phyloP scores from a whole-genome alignment of 2,329 filamentous ascomycete genomes.

The Xylaria sp. region DNA sequence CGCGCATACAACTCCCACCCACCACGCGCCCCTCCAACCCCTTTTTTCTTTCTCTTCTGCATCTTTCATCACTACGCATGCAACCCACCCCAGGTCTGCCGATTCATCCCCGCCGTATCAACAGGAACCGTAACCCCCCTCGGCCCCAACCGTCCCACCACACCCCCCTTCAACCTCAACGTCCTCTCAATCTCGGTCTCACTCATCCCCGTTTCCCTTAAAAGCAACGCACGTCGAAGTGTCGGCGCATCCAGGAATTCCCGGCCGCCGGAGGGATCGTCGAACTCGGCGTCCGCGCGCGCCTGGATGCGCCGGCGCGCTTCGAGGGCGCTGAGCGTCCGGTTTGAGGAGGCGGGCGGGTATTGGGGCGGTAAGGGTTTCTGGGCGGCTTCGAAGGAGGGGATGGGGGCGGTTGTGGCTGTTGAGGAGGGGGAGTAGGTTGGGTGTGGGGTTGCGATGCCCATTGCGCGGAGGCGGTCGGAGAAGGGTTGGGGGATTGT shows the following conservation, averaged over 20 bases:
- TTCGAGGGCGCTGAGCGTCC: constrained; percentile 46
- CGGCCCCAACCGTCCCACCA: constrained; percentile 42
- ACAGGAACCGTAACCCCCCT: constrained; percentile 38
- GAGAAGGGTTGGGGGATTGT: constrained; percentile 40
- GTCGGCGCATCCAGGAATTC: constrained; percentile 46
- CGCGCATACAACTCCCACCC: too few species aligned
- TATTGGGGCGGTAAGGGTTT: constrained; percentile 17
- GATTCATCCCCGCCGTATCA: background rate
- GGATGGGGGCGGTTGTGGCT: constrained; percentile 26
- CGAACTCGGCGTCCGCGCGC: constrained; percentile 41
- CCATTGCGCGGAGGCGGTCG: constrained; percentile 49
- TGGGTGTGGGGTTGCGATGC: constrained; percentile 49
- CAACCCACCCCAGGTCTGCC: constrained; percentile 15
- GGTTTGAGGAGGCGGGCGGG: constrained; percentile 34
- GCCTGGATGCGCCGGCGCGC: constrained; percentile 42
- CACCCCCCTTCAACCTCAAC: constrained; percentile 41
- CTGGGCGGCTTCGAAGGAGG: constrained; percentile 2
- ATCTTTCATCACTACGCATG: background rate
- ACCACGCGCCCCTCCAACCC: background rate
- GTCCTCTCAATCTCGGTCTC: constrained; percentile 41
- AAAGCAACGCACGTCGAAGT: constrained; percentile 41
- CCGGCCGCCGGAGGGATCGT: constrained; percentile 37
- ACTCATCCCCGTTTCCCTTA: constrained; percentile 38
- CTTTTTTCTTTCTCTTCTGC: background rate
- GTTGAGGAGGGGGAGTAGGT: constrained; percentile 50